phyloP scores from a whole-genome alignment of 306 rosid genomes.

The Senna siamea region DNA sequence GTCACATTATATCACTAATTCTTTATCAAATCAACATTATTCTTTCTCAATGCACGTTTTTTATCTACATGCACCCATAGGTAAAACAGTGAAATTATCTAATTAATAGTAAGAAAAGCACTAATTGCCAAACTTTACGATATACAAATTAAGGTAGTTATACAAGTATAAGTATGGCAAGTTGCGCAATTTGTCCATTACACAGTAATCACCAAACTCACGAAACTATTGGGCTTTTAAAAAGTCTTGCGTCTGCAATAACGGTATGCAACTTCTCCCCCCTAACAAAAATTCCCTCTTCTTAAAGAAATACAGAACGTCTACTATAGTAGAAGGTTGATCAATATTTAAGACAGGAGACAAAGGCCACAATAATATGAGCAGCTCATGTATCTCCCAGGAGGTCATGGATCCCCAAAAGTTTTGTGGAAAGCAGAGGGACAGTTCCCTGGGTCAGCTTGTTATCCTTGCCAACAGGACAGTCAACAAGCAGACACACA shows the following conservation, averaged over 20 bases:
- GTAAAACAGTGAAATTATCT: too few relatives aligned
- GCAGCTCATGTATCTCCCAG: slow-evolving; percentile 3
- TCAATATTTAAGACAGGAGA: not conserved
- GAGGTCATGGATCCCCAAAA: not conserved
- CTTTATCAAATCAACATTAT: not conserved
- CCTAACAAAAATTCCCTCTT: too few relatives aligned
- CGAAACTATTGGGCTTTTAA: not conserved
- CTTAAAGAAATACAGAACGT: not conserved
- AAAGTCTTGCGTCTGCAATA: not conserved
- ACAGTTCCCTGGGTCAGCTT: not conserved
- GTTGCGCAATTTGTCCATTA: not conserved
- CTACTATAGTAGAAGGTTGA: not conserved
- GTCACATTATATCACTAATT: too few relatives aligned
- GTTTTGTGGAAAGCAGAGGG: not conserved
- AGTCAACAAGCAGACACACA: not conserved
- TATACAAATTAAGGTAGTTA: too few relatives aligned
- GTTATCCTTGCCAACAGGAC: not conserved
- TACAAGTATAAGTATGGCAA: not conserved
- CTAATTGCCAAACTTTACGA: too few relatives aligned
- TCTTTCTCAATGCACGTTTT: not conserved
- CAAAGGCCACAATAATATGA: not conserved
- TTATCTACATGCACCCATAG: too few relatives aligned
- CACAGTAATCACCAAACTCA: not conserved
- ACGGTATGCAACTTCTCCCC: not conserved
- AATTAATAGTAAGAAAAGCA: too few relatives aligned